A percentile compares a stretch with the other conserved stretches of the same genome.
phyloP scores from a whole-genome alignment of 495 filamentous ascomycete genomes.

The Penicillium odoratum region DNA sequence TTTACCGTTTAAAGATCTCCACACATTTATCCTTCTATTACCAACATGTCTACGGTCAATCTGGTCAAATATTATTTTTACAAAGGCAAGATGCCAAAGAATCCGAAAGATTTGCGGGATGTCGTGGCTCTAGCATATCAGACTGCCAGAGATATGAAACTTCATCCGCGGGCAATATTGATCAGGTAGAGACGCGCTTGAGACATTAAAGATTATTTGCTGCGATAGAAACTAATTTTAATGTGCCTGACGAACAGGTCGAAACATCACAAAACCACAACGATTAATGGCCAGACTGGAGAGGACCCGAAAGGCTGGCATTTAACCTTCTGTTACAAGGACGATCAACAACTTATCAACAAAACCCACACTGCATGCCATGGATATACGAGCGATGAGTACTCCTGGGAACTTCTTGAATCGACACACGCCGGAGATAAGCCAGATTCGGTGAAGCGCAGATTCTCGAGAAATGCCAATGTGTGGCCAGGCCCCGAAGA shows the following conservation, averaged over 20 bases:
- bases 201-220: neutral
- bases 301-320: slow-evolving; percentile 39
- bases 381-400: neutral
- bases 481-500: slow-evolving; percentile 6
- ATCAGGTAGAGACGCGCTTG: slow-evolving; percentile 1
- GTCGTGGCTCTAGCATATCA: slow-evolving; percentile 7
- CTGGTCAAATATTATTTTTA: slow-evolving; percentile 21
- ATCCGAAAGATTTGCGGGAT: slow-evolving; percentile 3
- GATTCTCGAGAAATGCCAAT: neutral
- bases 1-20: no score
- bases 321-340: slow-evolving; percentile 5
- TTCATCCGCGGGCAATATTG: slow-evolving; percentile 1
- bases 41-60: slow-evolving; percentile 18
- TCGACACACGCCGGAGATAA: slow-evolving; percentile 7
- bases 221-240: neutral
- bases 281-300: slow-evolving; percentile 55
- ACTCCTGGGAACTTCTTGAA: neutral
- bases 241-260: neutral
- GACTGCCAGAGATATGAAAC: slow-evolving; percentile 7
- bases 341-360: neutral
- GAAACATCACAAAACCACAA: slow-evolving; percentile 12
- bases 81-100: slow-evolving; percentile 11
- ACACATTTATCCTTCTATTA: no score
- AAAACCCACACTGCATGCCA: slow-evolving; percentile 1
- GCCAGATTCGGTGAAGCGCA: neutral